Conservation (phyloP, 176 grass and related monocot species). For the Oryza coarctata region DNA sequence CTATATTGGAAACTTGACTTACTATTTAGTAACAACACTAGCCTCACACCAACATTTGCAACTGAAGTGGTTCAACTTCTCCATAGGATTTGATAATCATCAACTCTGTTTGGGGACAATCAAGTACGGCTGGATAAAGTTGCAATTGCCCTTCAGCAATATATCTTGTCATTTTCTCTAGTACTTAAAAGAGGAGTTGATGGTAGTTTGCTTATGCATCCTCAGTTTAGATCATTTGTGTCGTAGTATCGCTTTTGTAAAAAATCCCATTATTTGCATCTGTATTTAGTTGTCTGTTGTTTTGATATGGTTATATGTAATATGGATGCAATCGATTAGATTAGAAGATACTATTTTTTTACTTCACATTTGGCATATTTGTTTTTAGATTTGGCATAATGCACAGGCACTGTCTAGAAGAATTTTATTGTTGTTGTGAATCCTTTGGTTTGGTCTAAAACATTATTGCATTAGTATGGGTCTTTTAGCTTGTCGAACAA, state of each 20-base stretch:
- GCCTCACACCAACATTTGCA: background rate
- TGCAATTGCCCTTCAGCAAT: background rate
- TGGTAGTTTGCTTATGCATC: background rate
- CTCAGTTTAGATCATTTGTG: background rate
- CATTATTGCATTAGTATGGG: background rate
- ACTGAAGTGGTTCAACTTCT: background rate
- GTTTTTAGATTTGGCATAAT: too few relatives aligned
- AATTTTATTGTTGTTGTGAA: background rate
- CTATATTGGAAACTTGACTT: slow-evolving; percentile 15
- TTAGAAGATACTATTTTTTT: too few relatives aligned
- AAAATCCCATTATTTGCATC: too few relatives aligned
- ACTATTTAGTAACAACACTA: background rate
- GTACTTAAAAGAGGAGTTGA: background rate
- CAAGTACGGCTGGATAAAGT: background rate
- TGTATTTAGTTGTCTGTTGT: too few relatives aligned
- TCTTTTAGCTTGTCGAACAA: background rate
- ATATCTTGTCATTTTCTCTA: background rate
- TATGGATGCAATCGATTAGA: too few relatives aligned
- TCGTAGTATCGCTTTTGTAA: too few relatives aligned
- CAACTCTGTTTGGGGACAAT: background rate
- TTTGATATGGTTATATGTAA: too few relatives aligned
- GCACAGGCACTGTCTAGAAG: background rate
- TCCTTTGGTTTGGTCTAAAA: background rate
- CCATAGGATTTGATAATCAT: background rate
- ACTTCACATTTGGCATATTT: too few relatives aligned